Conservation (phyloP, 2,329 filamentous ascomycete species). For the Emergomyces pasteurianus region DNA sequence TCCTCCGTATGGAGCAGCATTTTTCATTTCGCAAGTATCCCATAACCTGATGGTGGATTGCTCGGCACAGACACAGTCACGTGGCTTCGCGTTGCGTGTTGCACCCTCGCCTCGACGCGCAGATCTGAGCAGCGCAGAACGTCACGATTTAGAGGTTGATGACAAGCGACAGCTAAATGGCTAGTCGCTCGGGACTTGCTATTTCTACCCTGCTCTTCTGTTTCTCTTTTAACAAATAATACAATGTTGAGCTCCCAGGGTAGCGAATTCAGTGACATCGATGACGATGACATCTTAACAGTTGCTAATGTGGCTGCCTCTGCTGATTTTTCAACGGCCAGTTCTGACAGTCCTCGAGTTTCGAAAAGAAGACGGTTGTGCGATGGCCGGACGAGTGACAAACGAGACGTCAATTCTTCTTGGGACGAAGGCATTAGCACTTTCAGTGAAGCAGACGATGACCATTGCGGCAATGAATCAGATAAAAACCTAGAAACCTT, state of each 20-base stretch:
- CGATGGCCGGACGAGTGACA: not conserved
- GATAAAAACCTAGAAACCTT: constrained; percentile 14
- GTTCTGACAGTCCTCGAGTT: constrained; percentile 16
- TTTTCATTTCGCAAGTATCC: too few relatives aligned
- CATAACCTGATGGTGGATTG: too few relatives aligned
- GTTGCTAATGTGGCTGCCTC: not conserved
- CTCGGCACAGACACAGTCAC: not conserved
- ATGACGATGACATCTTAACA: constrained; percentile 12
- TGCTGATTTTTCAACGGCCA: not conserved
- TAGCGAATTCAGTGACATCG: constrained; percentile 20
- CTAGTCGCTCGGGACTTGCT: not conserved
- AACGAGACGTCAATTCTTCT: not conserved
- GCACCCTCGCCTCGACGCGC: not conserved
- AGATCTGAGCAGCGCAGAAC: too few relatives aligned
- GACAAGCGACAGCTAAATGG: not conserved
- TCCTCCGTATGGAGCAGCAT: too few relatives aligned
- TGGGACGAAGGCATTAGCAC: not conserved
- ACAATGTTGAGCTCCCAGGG: constrained; percentile 21
- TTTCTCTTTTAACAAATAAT: constrained; percentile 2
- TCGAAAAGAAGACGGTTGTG: constrained; percentile 25
- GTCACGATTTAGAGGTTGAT: not conserved
- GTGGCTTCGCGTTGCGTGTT: not conserved
- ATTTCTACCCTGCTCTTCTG: not conserved
- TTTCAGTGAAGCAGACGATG: not conserved
- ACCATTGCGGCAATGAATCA: not conserved